Base-by-base conservation (phyloP, 2,329 filamentous ascomycete genomes). In the Botrytis deweyae region DNA sequence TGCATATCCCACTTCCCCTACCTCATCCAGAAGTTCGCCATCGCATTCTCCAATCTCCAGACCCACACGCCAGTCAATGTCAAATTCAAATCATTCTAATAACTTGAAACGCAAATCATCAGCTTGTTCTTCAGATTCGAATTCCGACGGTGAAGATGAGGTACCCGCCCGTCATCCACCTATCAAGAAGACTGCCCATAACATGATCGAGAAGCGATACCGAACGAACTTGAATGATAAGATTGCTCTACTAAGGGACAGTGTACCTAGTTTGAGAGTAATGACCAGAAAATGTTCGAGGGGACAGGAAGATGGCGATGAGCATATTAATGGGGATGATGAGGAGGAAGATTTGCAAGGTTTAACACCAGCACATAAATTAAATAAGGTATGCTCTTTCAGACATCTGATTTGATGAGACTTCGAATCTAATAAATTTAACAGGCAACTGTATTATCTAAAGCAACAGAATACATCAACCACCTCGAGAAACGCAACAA, bases 381-480 rank as follows among this genome's bases (percentile, higher is more conserved):
- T 92, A 69, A 92, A 92, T 84, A 93, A 93, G 81, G 90, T 81
- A 63, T 49, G 71, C 70, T 36, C 63, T 40, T 72, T 33, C 65
- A 40, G 59, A 22, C 55, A 14, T 29, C 38, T 22, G 36, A 22
- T 38, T 38, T 18, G 14, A 16, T 64, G 25, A 22, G 22, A 33
- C 33, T 33, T 18, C 10, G 25, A 29, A 69, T 72, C 42, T 76
- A 67, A 73, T 59, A 3, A 66, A 44, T n/a, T 49, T 29, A 20
- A 69, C 18, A 72, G 80, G 78, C 78, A 72, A 80, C 79, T 0
- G 88, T 98, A 63, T 84, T 98, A 69, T 94, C 93, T 77, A 98
- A 98, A 83, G 95, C 95, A 9, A 98, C 95, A 16, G 95, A 98
- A 82, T 98, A 98, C 79, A 98, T 98, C 77, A 89, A 91, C 44